Conservation (phyloP, 2,329 filamentous ascomycete species). For the Calonectria honghensis region DNA sequence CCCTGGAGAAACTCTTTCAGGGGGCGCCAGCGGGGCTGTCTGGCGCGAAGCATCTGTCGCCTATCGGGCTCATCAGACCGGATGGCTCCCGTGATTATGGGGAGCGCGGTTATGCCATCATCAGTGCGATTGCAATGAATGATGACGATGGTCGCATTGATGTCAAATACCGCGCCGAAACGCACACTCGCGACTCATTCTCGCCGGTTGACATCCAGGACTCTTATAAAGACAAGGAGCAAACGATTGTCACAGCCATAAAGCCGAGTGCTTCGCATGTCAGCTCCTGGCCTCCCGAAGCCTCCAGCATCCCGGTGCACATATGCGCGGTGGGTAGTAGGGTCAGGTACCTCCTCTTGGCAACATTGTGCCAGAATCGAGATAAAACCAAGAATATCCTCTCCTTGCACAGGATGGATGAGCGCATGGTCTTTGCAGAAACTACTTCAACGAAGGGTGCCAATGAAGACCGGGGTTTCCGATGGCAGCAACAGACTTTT, state of each 20-base stretch:
- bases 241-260: background rate
- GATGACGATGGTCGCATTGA: background rate
- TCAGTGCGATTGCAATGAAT: conserved; percentile 23
- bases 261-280: background rate
- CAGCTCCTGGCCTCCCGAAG: background rate
- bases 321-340: background rate
- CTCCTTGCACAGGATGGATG: conserved; percentile 14
- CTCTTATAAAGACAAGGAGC: background rate
- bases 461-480: conserved; percentile 19
- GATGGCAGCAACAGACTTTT: conserved; percentile 33
- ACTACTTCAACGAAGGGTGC: background rate
- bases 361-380: conserved; percentile 4
- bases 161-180: conserved; percentile 30
- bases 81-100: background rate
- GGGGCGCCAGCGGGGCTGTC: background rate
- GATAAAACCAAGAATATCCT: background rate
- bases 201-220: background rate
- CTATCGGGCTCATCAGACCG: background rate
- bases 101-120: background rate
- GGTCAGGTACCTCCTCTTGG: conserved; percentile 11
- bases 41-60: conserved; percentile 11
- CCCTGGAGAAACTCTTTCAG: conserved; percentile 1
- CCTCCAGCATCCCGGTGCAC: conserved; percentile 10
- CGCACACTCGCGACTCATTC: background rate
- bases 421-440: conserved; percentile 3